Percentiles rank a stretch among this genome's conserved stretches.
phyloP scores from a whole-genome alignment of 2,329 filamentous ascomycete species.

The Ascochyta koolunga region DNA sequence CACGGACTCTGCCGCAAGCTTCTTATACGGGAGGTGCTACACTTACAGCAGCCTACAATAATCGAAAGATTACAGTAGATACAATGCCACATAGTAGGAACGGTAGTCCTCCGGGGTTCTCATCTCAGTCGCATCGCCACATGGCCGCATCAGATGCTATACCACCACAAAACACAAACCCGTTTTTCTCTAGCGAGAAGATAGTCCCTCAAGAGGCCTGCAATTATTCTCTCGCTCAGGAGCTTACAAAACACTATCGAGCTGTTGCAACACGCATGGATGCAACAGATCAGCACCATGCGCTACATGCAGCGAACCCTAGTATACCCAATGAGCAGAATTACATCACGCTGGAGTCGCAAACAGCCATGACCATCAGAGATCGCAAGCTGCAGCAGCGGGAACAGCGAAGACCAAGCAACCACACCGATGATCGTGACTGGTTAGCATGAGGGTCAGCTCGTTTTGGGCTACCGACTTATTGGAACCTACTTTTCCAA shows the following conservation, averaged over 20 bases:
- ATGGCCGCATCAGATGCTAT: too few species aligned
- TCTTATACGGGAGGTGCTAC: too few species aligned
- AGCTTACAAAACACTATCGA: background rate
- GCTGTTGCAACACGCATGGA: background rate
- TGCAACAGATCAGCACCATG: background rate
- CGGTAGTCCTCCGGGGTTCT: too few species aligned
- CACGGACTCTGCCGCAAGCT: background rate
- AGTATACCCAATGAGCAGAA: background rate
- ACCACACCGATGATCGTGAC: conserved; percentile 15
- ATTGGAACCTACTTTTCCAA: background rate
- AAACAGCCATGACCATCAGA: background rate
- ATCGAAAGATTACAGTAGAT: too few species aligned
- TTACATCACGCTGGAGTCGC: background rate
- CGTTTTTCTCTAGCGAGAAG: background rate
- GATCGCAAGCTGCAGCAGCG: background rate
- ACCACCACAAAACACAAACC: background rate
- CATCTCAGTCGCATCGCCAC: too few species aligned
- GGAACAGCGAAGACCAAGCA: conserved; percentile 5
- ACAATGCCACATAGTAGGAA: too few species aligned
- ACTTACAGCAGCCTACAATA: too few species aligned
- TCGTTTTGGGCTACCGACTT: background rate
- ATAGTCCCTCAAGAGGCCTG: background rate
- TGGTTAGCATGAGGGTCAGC: conserved; percentile 2
- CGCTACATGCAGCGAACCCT: background rate
- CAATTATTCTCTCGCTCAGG: background rate